Evolutionary conservation across 2,329 filamentous ascomycete species (phyloP), one percentile per base, ranked within the genome.

Genomic region (Diaporthe caulivora): DNA sequence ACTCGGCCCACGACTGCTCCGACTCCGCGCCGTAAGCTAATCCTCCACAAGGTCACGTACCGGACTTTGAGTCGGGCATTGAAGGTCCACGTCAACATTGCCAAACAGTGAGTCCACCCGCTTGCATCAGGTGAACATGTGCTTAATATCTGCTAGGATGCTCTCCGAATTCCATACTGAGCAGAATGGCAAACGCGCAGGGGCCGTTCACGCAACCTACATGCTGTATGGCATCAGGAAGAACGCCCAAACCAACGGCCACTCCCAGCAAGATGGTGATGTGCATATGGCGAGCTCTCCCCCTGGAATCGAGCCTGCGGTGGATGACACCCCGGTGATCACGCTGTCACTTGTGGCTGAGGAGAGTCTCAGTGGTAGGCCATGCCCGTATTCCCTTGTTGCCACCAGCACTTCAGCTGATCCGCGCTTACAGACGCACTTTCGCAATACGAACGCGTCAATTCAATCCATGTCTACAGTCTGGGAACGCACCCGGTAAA

Each of bases 191-290:
- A 94, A 93, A 82, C 93, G 91, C 75, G 88, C 93, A 0, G 89
- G 91, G 29, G 92, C 91, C 34, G 87, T 98, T n/a, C 91, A 97
- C 84, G 97, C 96, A 57, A 98, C 95, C n/a, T 99, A 98, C 83
- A 86, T 98, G 64, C 81, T 99, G 58, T 93, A 92, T 67, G 97
- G 96, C 51, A 89, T 86, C 29, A 93, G 90, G 78, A 86, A 83
- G 70, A 78, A 79, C 8, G 79, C 80, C 24, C 81, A 83, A 18
- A 54, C 65, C 67, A 75, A 74, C 37, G 72, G 74, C 37, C 73
- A 74, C 13, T 77, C 75, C 1, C 78, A 82, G 31, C 84, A 87
- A 47, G 87, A 92, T 77, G 89, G 86, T n/a, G 92, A 93, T 69
- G 90, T 95, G 72, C 91, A 92, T 57, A 92, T 94, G 84, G 89